Evolutionary conservation across 2,329 filamentous ascomycete genomes (phyloP).

Genomic region (Trichoderma sp.): DNA sequence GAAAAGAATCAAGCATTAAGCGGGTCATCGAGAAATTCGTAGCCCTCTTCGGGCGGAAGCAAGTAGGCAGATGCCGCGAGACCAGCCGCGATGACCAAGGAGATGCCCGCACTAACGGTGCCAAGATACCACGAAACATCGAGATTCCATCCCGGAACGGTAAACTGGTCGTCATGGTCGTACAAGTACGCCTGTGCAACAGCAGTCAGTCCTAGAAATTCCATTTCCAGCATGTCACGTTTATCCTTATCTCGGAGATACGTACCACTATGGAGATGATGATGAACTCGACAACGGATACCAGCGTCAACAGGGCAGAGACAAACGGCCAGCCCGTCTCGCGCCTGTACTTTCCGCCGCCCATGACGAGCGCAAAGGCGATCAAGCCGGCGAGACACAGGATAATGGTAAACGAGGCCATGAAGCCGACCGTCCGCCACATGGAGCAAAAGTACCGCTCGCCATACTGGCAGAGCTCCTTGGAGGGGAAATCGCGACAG

Average conservation of each 20-base stretch:
- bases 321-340: conserved; percentile 82
- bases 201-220: no score
- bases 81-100: conserved; percentile 55
- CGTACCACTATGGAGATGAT: conserved; percentile 82
- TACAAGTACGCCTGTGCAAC: conserved; percentile 73
- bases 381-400: conserved; percentile 79
- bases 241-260: no score
- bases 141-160: conserved; percentile 75
- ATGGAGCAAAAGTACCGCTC: conserved; percentile 82
- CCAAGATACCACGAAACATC: conserved; percentile 78
- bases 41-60: conserved; percentile 80
- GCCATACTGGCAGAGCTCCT: conserved; percentile 39
- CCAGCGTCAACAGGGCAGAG: conserved; percentile 63
- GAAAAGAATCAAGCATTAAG: conserved; percentile 47
- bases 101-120: conserved; percentile 56
- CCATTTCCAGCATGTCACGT: no score
- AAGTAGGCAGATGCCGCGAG: conserved; percentile 68
- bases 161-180: conserved; percentile 81
- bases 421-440: conserved; percentile 86
- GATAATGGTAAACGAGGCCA: conserved; percentile 83
- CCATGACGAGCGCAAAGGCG: conserved; percentile 73
- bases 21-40: conserved; percentile 65
- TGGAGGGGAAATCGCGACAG: conserved; percentile 51
- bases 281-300: conserved; percentile 70
- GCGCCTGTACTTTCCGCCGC: conserved; percentile 76